Conservation (phyloP, 768 basidiomycete species). For the Pleurotus salmoneostramineus region DNA sequence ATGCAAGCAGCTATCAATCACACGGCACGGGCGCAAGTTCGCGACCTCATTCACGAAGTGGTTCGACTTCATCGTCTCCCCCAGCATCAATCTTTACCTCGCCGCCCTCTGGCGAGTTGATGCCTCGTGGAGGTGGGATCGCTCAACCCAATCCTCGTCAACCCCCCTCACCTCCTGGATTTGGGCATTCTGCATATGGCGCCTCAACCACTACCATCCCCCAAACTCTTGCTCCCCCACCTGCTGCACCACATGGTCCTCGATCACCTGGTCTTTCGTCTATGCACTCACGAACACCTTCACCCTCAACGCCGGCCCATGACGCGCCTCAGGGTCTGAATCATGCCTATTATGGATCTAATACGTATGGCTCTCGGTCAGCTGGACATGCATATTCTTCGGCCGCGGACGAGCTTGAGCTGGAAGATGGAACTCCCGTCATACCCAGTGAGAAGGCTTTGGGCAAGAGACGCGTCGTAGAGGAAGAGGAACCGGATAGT, state of each 20-base stretch:
- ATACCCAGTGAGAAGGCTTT: conserved; percentile 85
- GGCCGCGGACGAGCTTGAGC: conserved; percentile 25
- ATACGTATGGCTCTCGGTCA: conserved; percentile 12
- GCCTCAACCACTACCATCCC: conserved; percentile 10
- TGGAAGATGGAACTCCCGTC: conserved; percentile 31
- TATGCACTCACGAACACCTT: conserved; percentile 63
- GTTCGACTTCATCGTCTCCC: conserved; percentile 41
- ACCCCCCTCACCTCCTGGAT: conserved; percentile 12
- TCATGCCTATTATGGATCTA: not conserved
- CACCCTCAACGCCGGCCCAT: conserved; percentile 45
- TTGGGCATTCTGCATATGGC: conserved; percentile 8
- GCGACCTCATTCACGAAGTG: conserved; percentile 37
- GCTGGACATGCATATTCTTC: conserved; percentile 9
- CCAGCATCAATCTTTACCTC: conserved; percentile 18
- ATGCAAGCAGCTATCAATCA: conserved; percentile 30
- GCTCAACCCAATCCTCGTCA: conserved; percentile 15
- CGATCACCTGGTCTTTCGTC: conserved; percentile 50
- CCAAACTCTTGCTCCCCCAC: conserved; percentile 56
- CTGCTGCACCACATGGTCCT: conserved; percentile 67
- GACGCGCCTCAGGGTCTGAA: conserved; percentile 9
- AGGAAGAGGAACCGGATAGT: conserved; percentile 46
- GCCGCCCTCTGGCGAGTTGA: conserved; percentile 19
- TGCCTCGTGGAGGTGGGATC: not conserved
- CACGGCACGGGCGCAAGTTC: conserved; percentile 18
- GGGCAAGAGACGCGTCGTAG: conserved; percentile 72